phyloP scores from a whole-genome alignment of 2,329 filamentous ascomycete species.

The Simplicillium aogashimaense region DNA sequence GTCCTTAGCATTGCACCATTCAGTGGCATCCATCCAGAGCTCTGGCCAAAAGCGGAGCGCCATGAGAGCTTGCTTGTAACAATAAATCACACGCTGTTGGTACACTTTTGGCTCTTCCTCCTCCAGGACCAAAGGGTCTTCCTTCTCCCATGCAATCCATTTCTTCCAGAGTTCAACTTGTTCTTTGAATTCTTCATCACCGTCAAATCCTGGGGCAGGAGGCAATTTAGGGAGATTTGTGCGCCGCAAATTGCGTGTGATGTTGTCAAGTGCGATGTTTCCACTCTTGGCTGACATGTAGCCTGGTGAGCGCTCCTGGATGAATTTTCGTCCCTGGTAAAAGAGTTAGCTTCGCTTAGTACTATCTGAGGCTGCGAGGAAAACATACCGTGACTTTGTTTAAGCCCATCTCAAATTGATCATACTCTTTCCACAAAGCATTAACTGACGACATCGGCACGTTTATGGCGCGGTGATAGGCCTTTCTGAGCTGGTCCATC shows the following conservation, averaged over 20 bases:
- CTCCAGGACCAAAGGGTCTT: conserved; percentile 79
- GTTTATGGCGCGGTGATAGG: conserved; percentile 82
- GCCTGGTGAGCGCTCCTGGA: conserved; percentile 82
- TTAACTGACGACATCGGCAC: conserved; percentile 79
- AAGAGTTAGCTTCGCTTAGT: conserved; percentile 9
- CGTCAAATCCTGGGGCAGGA: conserved; percentile 76
- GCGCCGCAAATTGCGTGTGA: conserved; percentile 66
- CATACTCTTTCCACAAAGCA: conserved; percentile 92
- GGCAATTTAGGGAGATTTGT: conserved; percentile 73
- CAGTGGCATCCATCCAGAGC: conserved; percentile 89
- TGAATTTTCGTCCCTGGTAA: conserved; percentile 76
- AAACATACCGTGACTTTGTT: conserved; percentile 77
- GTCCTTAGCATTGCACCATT: conserved; percentile 80
- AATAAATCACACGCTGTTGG: conserved; percentile 73
- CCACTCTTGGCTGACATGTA: conserved; percentile 96
- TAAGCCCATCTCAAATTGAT: conserved; percentile 86
- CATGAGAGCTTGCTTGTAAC: conserved; percentile 91
- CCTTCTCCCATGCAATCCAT: conserved; percentile 94
- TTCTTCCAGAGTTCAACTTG: conserved; percentile 86
- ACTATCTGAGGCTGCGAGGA: background rate
- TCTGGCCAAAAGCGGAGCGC: conserved; percentile 89
- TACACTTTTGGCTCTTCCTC: conserved; percentile 68
- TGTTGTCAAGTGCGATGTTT: conserved; percentile 82
- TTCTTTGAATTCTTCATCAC: conserved; percentile 70
- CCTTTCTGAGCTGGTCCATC: conserved; percentile 86